Conservation (phyloP, 108 stramenopile species). For the Bacterosira constricta region DNA sequence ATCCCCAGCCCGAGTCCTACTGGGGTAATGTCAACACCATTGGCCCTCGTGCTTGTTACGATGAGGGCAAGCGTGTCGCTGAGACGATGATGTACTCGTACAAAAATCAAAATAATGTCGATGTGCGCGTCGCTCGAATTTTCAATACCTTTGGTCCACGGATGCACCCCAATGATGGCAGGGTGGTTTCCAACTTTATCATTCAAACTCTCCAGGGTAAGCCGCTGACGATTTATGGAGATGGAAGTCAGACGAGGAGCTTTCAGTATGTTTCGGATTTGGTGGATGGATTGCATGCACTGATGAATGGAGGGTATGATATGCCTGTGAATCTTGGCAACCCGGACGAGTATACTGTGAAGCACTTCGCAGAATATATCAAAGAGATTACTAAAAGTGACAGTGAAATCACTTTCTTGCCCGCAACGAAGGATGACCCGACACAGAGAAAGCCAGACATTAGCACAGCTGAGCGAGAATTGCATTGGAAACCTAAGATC, state of each 20-base stretch:
- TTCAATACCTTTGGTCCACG: conserved; percentile 99
- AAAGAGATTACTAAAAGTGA: conserved; percentile 70
- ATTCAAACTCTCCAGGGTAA: conserved; percentile 97
- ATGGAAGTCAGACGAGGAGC: conserved; percentile 95
- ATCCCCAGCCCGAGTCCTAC: conserved; percentile 96
- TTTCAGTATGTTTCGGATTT: conserved; percentile 99
- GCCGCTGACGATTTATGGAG: conserved; percentile 97
- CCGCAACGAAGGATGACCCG: conserved; percentile 92
- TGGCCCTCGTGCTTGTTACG: conserved; percentile 98
- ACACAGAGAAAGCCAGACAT: conserved; percentile 95
- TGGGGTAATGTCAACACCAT: conserved; percentile 99
- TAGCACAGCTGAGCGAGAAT: conserved; percentile 83
- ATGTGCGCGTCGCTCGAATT: conserved; percentile 97
- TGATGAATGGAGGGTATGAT: conserved; percentile 96
- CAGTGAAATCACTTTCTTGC: conserved; percentile 77
- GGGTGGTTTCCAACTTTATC: conserved; percentile 99
- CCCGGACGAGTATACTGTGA: conserved; percentile 96
- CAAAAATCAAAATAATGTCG: conserved; percentile 88
- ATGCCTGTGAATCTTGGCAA: conserved; percentile 98
- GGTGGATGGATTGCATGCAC: conserved; percentile 94
- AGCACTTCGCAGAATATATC: conserved; percentile 88
- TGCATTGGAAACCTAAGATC: conserved; percentile 93
- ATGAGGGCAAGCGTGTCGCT: conserved; percentile 99
- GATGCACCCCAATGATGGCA: conserved; percentile 99
- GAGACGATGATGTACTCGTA: conserved; percentile 99